Conservation (phyloP, 768 basidiomycete species). For the Mycena capillaripes region DNA sequence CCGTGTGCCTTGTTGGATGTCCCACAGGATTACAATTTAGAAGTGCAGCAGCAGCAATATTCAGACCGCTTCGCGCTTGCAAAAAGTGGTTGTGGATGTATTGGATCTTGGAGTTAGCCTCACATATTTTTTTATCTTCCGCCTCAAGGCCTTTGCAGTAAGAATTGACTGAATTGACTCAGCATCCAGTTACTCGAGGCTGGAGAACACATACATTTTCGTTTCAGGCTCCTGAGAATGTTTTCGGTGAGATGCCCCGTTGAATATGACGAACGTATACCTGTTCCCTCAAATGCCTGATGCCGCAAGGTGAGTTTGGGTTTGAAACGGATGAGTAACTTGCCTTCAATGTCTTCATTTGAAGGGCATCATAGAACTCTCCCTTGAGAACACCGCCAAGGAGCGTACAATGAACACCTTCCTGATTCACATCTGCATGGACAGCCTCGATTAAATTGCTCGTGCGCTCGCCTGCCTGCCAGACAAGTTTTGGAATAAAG, state of each 20-base stretch:
- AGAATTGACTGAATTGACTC: no score
- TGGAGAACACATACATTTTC: not conserved
- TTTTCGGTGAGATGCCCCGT: not conserved
- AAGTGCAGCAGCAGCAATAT: no score
- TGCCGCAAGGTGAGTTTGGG: not conserved
- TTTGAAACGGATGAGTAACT: no score
- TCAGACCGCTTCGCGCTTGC: not conserved
- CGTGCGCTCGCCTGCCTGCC: constrained; percentile 40
- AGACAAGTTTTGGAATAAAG: constrained; percentile 41
- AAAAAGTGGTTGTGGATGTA: not conserved
- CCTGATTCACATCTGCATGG: constrained; percentile 44
- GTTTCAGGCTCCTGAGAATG: not conserved
- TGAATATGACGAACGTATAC: not conserved
- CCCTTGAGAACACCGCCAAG: constrained; percentile 34
- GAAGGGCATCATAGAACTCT: constrained; percentile 26
- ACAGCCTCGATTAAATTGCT: constrained; percentile 45
- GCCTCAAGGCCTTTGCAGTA: not conserved
- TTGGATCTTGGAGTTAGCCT: not conserved
- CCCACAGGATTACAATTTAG: no score
- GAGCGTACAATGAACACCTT: constrained; percentile 39
- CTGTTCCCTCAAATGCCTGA: not conserved
- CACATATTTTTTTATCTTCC: not conserved
- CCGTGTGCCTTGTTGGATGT: no score
- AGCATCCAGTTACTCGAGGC: no score
- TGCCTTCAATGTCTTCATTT: constrained; percentile 22